These are phyloP conservation scores for Petunia secreta DNA, from an alignment of 257 asterid species.

Conservation along the genomic window DNA sequence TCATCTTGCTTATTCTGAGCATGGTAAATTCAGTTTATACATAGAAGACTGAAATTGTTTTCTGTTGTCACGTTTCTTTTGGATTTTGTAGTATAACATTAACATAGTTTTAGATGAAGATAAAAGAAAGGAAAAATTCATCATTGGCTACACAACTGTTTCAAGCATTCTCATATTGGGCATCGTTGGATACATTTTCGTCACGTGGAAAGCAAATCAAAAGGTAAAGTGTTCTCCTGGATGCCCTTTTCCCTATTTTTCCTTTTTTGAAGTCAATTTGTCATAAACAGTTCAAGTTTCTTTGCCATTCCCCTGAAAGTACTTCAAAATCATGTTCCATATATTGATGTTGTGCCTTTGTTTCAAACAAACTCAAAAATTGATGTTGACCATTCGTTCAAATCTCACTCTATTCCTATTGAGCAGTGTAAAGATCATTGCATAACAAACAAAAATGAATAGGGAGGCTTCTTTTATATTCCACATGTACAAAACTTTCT, in stretches of 20 bases:
- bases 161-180: slow-evolving; percentile 10
- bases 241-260: too few species aligned
- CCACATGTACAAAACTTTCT: too few species aligned
- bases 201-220: slow-evolving; percentile 15
- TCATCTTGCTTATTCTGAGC: slow-evolving; percentile 28
- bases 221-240: too few species aligned
- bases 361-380: too few species aligned
- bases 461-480: too few species aligned
- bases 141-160: slow-evolving; percentile 16
- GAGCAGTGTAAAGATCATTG: too few species aligned
- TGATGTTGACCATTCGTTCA: too few species aligned
- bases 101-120: slow-evolving; percentile 22
- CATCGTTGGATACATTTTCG: background rate
- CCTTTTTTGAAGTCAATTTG: background rate
- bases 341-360: slow-evolving; percentile 50
- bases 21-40: background rate
- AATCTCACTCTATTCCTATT: too few species aligned
- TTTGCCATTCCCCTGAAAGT: slow-evolving; percentile 35
- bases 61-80: background rate
- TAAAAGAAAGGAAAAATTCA: background rate
- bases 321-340: slow-evolving; percentile 56
- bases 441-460: too few species aligned
- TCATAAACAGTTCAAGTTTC: background rate
- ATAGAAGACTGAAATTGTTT: background rate
- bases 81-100: background rate